Evolutionary conservation across 805 yeast species (phyloP).

Genomic region (Saccharomycopsis capsularis): DNA sequence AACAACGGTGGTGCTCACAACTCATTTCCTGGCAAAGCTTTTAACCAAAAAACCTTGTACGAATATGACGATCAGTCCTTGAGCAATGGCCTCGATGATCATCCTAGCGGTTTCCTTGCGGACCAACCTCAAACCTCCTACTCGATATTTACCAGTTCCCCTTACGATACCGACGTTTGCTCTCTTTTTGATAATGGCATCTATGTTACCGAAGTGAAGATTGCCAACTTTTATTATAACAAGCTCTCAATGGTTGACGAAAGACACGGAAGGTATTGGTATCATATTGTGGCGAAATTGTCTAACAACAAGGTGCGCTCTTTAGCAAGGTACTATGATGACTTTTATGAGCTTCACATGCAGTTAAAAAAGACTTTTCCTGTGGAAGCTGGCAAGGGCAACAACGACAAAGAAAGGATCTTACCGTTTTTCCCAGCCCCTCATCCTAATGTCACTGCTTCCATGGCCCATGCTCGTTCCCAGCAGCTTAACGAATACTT

Average conservation of each 20-base stretch:
- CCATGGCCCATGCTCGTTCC: conserved; percentile 48
- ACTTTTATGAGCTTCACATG: conserved; percentile 90
- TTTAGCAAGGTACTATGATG: conserved; percentile 87
- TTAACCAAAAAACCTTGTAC: conserved; percentile 13
- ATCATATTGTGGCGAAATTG: conserved; percentile 59
- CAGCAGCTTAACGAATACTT: conserved; percentile 52
- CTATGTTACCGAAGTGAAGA: conserved; percentile 44
- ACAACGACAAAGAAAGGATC: conserved; percentile 50
- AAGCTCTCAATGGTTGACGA: conserved; percentile 48
- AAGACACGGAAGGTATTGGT: conserved; percentile 87
- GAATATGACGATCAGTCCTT: conserved; percentile 13
- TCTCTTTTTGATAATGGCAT: conserved; percentile 20
- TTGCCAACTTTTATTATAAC: conserved; percentile 37
- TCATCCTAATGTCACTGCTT: conserved; percentile 79
- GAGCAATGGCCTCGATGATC: not conserved
- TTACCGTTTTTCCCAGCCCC: conserved; percentile 97
- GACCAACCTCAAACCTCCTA: not conserved
- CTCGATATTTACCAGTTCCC: conserved; percentile 5
- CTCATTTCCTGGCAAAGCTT: not conserved
- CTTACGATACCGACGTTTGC: conserved; percentile 5
- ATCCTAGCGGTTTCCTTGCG: not conserved
- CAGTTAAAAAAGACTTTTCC: conserved; percentile 78
- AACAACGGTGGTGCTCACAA: conserved; percentile 7
- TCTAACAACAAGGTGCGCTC: conserved; percentile 63
- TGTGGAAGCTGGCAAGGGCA: conserved; percentile 82